Base-by-base conservation (phyloP, 1,284 basidiomycete species). In the Rhodotorula sp. region DNA sequence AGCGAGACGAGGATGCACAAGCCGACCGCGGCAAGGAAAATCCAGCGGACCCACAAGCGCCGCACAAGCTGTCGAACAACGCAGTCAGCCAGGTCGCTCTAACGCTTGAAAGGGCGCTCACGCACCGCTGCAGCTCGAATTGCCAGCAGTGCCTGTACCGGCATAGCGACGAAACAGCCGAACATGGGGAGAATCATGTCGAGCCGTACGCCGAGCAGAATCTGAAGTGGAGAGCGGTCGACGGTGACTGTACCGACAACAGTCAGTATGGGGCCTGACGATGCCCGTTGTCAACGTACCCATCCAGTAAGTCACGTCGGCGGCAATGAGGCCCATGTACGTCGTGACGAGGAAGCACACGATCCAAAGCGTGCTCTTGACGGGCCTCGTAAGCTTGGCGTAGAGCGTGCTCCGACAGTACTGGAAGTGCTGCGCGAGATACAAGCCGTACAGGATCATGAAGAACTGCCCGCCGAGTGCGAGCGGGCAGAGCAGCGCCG, bases 391-490 rank as follows among this genome's bases (percentile, higher is more conserved):
- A 4, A 54, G 58, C 1, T 52, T 42, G 1, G 9, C 7, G 27
- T 61, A 66, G 25, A 44, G 42, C 17, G 42, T 23, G 8, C 41
- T 25, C 17, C 8, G 7, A 4, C 48, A 3, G 52, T 66, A 61
- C 25, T 21, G 12, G 9, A 4, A 9, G 44, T 61, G 58, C 23
- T 55, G 57, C 5, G 42, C 50, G 13, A 66, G 2, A 34, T 66
- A 66, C n/a, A 55, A 25, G 25, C 58, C 65, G 44, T 34, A 66
- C 7, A 66, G 7, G 27, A 66, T 42, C 16, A 66, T 46, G 34
- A n/a, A n/a, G 45, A 66, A 8, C 13, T 66, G 58, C 52, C 50
- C 54, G 19, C 58, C 58, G 4, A 27, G 7, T 23, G 41, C 14
- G 13, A 17, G 34, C 8, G 56, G 56, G 21, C 13, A 14, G 56